These are phyloP conservation scores for Moesziomyces globuligerus DNA, from an alignment of 1,284 basidiomycete genomes.

Conservation along the genomic window DNA sequence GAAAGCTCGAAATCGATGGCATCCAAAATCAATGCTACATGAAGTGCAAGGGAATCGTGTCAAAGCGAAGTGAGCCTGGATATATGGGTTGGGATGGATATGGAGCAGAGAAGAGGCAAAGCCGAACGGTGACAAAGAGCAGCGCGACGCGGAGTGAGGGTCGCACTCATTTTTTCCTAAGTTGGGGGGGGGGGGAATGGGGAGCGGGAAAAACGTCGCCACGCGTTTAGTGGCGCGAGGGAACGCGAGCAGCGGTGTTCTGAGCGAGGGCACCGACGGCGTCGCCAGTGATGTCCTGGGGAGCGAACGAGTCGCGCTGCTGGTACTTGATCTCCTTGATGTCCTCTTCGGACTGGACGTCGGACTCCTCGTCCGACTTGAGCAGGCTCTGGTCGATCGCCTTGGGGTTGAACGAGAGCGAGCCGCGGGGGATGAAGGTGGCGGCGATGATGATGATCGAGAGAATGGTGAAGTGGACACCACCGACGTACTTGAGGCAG, in stretches of 20 bases:
- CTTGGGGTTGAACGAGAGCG: conserved; percentile 67
- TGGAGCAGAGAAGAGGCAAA: not conserved
- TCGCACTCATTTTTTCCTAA: not conserved
- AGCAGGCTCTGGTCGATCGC: conserved; percentile 51
- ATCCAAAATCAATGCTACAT: conserved; percentile 4
- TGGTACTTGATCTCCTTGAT: conserved; percentile 47
- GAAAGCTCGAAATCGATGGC: not conserved
- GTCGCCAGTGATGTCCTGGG: conserved; percentile 37
- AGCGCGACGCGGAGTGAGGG: not conserved
- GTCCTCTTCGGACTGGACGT: conserved; percentile 19
- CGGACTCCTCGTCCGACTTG: conserved; percentile 50
- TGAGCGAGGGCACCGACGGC: conserved; percentile 45
- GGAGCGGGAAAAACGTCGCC: not conserved
- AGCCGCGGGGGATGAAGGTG: conserved; percentile 66
- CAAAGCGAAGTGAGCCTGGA: conserved; percentile 1
- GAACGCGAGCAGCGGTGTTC: conserved; percentile 43
- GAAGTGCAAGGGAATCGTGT: not conserved
- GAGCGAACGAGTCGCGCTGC: conserved; percentile 43
- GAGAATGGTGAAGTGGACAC: conserved; percentile 67
- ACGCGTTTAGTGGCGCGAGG: conserved; percentile 7
- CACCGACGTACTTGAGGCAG: conserved; percentile 62
- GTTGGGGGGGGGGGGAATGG: too few species aligned
- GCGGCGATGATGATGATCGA: conserved; percentile 65
- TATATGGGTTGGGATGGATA: not conserved
- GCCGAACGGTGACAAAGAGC: not conserved